phyloP scores from a whole-genome alignment of 257 asterid genomes.

The Fraxinus quadrangulata region DNA sequence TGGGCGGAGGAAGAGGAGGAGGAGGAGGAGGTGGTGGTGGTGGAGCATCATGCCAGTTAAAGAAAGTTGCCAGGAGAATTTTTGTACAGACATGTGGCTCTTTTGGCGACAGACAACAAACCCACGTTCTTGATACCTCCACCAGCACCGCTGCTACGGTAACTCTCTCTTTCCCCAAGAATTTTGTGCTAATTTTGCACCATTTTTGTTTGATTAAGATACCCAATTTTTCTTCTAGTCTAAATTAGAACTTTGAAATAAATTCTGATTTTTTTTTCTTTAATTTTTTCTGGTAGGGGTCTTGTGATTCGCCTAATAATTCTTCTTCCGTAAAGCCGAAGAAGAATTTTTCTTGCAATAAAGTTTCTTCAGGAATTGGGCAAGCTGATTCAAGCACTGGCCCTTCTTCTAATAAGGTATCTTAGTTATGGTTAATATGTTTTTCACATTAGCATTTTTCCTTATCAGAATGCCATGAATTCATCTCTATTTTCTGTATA shows the following conservation, averaged over 20 bases:
- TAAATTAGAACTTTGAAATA: neutral
- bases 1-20: no score
- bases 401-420: conserved; percentile 59
- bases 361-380: conserved; percentile 37
- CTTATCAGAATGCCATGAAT: neutral
- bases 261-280: neutral
- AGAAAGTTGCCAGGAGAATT: conserved; percentile 72
- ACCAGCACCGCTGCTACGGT: conserved; percentile 37
- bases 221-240: neutral
- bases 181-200: neutral
- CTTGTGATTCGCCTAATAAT: conserved; percentile 41
- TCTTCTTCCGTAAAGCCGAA: conserved; percentile 31
- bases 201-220: neutral
- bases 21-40: conserved; percentile 34
- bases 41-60: conserved; percentile 59
- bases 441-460: conserved; percentile 3
- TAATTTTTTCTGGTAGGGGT: conserved; percentile 31
- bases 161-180: conserved; percentile 26
- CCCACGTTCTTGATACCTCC: conserved; percentile 32
- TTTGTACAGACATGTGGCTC: conserved; percentile 71
- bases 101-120: conserved; percentile 44
- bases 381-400: conserved; percentile 37
- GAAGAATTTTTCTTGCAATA: conserved; percentile 37
- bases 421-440: neutral
- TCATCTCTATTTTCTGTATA: neutral